Evolutionary conservation across 2,329 filamentous ascomycete genomes (phyloP).

Genomic region (Pseudogymnoascus sp.): DNA sequence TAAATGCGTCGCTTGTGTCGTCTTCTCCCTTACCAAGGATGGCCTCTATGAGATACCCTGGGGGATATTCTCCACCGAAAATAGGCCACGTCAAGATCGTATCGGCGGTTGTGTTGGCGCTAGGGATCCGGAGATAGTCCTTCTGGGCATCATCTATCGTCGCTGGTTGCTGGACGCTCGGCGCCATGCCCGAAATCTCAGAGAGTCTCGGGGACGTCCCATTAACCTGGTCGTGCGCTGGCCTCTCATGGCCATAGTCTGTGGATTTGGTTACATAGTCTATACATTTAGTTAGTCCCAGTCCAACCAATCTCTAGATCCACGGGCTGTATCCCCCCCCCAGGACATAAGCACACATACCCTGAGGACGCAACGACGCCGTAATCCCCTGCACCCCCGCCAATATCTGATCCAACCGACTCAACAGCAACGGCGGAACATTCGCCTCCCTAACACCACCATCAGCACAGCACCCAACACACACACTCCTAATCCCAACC

Average conservation of each 20-base stretch:
- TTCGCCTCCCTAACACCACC: conserved; percentile 6
- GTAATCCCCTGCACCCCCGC: conserved; percentile 10
- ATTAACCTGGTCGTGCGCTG: not conserved
- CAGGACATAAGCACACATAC: not conserved
- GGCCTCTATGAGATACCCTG: conserved; percentile 1
- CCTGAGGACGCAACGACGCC: conserved; percentile 1
- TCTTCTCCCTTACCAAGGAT: not conserved
- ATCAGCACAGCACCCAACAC: not conserved
- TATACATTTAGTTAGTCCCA: not conserved
- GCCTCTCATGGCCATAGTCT: not conserved
- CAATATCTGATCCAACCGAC: conserved; percentile 18
- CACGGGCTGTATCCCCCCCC: no score
- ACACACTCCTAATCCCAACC: no score
- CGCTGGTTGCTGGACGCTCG: not conserved
- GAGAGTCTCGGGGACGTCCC: not conserved
- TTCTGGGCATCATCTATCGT: not conserved
- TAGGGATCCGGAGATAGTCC: conserved; percentile 24
- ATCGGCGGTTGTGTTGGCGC: conserved; percentile 23
- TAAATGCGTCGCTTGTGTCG: not conserved
- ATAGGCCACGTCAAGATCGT: conserved; percentile 26
- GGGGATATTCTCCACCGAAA: conserved; percentile 16
- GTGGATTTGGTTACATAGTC: not conserved
- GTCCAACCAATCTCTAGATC: not conserved
- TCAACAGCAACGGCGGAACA: conserved; percentile 13
- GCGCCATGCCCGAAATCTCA: not conserved